Conservation (phyloP, 2,329 filamentous ascomycete genomes). For the Fusarium hostae region DNA sequence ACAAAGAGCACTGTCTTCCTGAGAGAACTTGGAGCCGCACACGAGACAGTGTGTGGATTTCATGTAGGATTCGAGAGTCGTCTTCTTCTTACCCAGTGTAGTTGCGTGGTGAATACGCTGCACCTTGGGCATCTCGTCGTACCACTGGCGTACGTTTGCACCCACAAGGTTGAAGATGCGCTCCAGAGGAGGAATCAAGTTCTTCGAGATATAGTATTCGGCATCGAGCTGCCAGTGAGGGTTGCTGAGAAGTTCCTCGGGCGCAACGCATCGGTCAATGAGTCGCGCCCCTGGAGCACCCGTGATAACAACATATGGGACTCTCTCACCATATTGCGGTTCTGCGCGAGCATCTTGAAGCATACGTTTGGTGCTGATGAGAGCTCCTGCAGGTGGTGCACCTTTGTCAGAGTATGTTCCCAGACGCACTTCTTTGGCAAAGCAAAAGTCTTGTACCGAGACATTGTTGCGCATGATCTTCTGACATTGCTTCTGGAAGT, state of each 20-base stretch:
- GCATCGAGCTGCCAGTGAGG: conserved; percentile 85
- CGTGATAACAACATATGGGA: conserved; percentile 93
- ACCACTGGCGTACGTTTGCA: conserved; percentile 91
- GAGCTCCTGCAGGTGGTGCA: conserved; percentile 83
- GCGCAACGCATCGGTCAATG: conserved; percentile 89
- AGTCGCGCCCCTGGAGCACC: conserved; percentile 87
- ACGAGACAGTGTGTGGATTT: conserved; percentile 81
- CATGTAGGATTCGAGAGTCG: conserved; percentile 95
- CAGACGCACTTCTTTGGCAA: conserved; percentile 89
- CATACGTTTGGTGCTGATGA: conserved; percentile 89
- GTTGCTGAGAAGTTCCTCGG: conserved; percentile 81
- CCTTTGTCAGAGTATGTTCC: conserved; percentile 85
- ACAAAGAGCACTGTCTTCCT: conserved; percentile 63
- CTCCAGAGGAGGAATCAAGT: conserved; percentile 92
- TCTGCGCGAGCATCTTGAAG: conserved; percentile 85
- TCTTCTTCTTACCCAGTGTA: conserved; percentile 58
- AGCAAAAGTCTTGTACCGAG: conserved; percentile 95
- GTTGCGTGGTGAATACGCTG: conserved; percentile 69
- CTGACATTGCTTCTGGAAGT: conserved; percentile 88
- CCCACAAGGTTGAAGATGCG: conserved; percentile 97
- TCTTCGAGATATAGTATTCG: conserved; percentile 97
- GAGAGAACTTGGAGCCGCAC: conserved; percentile 60
- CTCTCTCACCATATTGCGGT: conserved; percentile 93
- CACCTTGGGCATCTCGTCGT: conserved; percentile 95
- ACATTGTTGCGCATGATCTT: conserved; percentile 93